These are phyloP conservation scores for Solanum clarkiae DNA, from an alignment of 257 asterid species.

Conservation along the genomic window DNA sequence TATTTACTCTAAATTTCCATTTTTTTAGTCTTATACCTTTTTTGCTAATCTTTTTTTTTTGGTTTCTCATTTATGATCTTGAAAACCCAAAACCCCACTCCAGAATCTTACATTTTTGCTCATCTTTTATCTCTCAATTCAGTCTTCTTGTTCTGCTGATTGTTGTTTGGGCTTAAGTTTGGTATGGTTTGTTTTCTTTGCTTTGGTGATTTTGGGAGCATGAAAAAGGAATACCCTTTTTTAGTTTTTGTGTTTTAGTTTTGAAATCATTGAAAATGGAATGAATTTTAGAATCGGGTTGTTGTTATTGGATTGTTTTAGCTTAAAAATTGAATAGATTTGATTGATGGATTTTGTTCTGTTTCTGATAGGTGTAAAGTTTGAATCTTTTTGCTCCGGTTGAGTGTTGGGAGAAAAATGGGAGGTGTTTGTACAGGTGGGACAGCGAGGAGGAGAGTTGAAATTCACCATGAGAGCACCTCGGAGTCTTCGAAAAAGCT, in stretches of 20 bases:
- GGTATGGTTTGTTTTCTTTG: not conserved
- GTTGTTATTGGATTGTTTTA: not conserved
- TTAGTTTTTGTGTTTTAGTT: not conserved
- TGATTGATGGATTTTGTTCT: not conserved
- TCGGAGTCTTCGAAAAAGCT: conserved; percentile 77
- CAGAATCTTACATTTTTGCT: not conserved
- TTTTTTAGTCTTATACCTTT: not conserved
- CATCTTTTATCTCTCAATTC: not conserved
- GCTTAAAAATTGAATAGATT: not conserved
- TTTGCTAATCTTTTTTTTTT: not conserved
- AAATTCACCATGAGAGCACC: conserved; percentile 28
- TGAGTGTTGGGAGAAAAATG: conserved; percentile 30
- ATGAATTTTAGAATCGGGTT: not conserved
- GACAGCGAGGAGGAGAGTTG: conserved; percentile 27
- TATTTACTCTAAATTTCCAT: not conserved
- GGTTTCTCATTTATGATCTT: not conserved
- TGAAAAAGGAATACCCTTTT: not conserved
- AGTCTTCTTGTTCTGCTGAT: not conserved
- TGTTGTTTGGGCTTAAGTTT: not conserved
- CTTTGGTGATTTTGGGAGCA: not conserved
- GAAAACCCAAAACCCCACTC: not conserved
- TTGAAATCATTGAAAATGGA: not conserved
- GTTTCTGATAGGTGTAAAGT: not conserved
- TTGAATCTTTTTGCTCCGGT: not conserved
- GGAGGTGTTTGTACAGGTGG: conserved; percentile 92